phyloP scores from a whole-genome alignment of 2,329 filamentous ascomycete genomes.

The Stachybotrys elegans region DNA sequence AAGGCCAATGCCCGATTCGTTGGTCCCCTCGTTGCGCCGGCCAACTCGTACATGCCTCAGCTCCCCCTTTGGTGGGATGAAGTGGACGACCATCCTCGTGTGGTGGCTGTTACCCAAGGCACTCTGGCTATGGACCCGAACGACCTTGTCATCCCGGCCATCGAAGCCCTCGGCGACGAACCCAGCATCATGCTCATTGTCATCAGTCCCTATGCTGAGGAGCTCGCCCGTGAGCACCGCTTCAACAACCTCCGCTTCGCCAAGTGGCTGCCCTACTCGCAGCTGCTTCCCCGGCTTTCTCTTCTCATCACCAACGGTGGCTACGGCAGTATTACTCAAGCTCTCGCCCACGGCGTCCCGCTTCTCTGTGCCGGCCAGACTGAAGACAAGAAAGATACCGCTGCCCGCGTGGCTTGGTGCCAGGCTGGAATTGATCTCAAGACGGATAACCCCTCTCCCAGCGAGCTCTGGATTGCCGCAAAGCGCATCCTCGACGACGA shows the following conservation, averaged over 20 bases:
- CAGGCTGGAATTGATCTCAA: slow-evolving; percentile 29
- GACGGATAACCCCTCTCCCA: slow-evolving; percentile 24
- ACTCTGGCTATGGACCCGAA: slow-evolving; percentile 30
- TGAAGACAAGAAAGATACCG: slow-evolving; percentile 32
- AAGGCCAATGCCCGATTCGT: slow-evolving; percentile 20
- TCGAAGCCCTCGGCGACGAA: slow-evolving; percentile 25
- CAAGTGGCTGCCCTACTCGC: slow-evolving; percentile 29
- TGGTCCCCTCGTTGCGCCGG: slow-evolving; percentile 26
- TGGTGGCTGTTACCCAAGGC: slow-evolving; percentile 33
- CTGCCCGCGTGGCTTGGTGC: slow-evolving; percentile 24
- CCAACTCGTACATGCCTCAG: slow-evolving; percentile 6
- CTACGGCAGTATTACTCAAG: slow-evolving; percentile 31
- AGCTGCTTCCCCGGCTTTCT: slow-evolving; percentile 25
- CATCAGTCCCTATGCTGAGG: slow-evolving; percentile 21
- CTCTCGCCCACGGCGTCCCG: slow-evolving; percentile 27
- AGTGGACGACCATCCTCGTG: slow-evolving; percentile 16
- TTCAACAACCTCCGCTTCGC: slow-evolving; percentile 23
- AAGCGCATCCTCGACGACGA: slow-evolving; percentile 17
- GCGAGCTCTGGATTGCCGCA: slow-evolving; percentile 19
- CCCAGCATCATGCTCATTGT: slow-evolving; percentile 24
- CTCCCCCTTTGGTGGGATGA: slow-evolving; percentile 28
- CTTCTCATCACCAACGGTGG: slow-evolving; percentile 32
- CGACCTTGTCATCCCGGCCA: slow-evolving; percentile 30
- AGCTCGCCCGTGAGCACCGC: slow-evolving; percentile 17
- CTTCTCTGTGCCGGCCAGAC: slow-evolving; percentile 30